Conservation (phyloP, 257 asterid genomes). For the Primulina huaijiensis region DNA sequence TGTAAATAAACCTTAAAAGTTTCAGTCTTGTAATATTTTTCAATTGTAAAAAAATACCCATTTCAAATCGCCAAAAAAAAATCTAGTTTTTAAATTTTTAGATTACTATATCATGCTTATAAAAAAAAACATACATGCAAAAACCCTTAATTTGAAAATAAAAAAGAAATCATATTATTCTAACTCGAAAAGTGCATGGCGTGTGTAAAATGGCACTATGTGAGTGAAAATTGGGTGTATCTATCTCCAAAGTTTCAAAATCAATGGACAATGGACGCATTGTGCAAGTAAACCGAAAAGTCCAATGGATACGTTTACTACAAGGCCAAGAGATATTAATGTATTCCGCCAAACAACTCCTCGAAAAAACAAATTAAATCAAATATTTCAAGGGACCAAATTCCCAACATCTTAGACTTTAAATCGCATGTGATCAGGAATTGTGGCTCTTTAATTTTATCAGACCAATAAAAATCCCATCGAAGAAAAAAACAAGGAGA, state of each 20-base stretch:
- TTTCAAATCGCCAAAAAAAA: too few species aligned
- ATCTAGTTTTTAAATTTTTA: too few species aligned
- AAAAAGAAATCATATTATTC: too few species aligned
- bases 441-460: not conserved
- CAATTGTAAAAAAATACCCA: too few species aligned
- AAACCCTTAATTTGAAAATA: too few species aligned
- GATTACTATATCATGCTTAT: too few species aligned
- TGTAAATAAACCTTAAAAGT: constrained; percentile 45
- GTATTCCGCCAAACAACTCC: not conserved
- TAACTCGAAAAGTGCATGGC: too few species aligned
- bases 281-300: not conserved
- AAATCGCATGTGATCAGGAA: not conserved
- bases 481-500: not conserved
- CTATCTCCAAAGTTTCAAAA: too few species aligned
- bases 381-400: not conserved
- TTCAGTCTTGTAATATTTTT: not conserved
- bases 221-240: too few species aligned
- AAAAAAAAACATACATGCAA: too few species aligned
- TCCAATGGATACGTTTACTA: not conserved
- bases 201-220: too few species aligned
- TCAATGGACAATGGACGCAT: not conserved
- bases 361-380: not conserved
- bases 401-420: too few species aligned
- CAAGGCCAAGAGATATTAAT: not conserved
- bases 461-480: not conserved